Base-by-base conservation (phyloP, 129 eudicot species). In the Rutidosis leptorrhynchoides region DNA sequence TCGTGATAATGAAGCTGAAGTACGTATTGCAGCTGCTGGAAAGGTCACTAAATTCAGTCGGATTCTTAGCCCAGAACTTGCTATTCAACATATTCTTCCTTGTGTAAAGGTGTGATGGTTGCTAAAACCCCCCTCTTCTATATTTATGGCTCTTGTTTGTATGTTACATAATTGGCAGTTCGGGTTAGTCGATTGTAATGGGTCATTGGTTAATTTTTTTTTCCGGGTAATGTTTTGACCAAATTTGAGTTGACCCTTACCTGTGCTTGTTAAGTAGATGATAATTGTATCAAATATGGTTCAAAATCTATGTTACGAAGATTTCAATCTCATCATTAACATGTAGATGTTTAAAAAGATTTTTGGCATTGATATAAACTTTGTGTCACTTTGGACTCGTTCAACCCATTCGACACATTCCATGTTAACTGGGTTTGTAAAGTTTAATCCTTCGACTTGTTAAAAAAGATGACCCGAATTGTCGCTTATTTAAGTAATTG, bases 1-100 rank as follows among this genome's bases (percentile, higher is more conserved):
- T 77, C 86, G 99, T 17, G 99, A 94, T 77, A 94, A 94, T 62
- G 99, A 93, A 81, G 99, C 99, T 77, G 99, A 93, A 88, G 99
- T 93, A 65, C 95, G 99, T 19, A 93, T 94, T 71, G 99, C 99
- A 15, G 99, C 99, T 84, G 96, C 99, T 70, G 99, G 99, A 61
- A 89, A 94, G 71, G 99, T 94, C 46, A 94, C 95, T 62, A 94
- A 94, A 70, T 94, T 94, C 55, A 89, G 95, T 72, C 85, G 99
- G 51, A 94, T 94, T 80, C 87, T 94, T 76, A 88, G 66, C 64
- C 95, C 96, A 0, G 95, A 89, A 76, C 90, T 89, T 82, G 95
- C 99, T 68, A 82, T 89, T 68, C 95, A 89, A 78, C 96, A 89
- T 70, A 94, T 94, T 77, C 93, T 94, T 75, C 99, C 99, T 56